A percentile compares a stretch with the other conserved stretches of the same genome.
phyloP scores from a whole-genome alignment of 306 rosid species.

The Psophocarpus tetragonolobus region DNA sequence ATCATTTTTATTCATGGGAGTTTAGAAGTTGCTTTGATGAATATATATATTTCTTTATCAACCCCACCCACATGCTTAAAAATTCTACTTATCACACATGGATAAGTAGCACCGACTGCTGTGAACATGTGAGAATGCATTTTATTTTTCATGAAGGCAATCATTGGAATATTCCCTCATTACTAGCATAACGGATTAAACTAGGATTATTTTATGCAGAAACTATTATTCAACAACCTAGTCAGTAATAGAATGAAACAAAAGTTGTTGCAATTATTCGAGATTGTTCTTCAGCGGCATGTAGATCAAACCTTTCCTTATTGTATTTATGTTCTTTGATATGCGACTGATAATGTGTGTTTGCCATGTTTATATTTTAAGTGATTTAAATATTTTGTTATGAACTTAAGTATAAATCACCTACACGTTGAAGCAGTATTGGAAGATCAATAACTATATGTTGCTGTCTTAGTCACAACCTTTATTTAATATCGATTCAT shows the following conservation, averaged over 20 bases:
- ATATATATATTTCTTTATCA: background rate
- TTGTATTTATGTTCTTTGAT: background rate
- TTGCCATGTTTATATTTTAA: background rate
- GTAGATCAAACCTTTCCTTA: background rate
- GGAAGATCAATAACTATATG: background rate
- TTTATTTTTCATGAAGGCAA: background rate
- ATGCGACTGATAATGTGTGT: background rate
- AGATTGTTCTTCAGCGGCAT: background rate
- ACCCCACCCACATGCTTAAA: background rate
- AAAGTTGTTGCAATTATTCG: background rate
- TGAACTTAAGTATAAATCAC: background rate
- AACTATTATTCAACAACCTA: conserved; percentile 3
- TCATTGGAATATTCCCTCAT: background rate
- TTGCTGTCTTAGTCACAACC: background rate
- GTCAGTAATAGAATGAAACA: background rate
- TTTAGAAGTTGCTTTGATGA: conserved; percentile 11
- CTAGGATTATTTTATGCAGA: background rate
- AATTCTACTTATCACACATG: background rate
- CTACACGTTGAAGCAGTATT: background rate
- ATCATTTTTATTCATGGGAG: background rate
- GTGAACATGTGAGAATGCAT: background rate
- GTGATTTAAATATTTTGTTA: conserved; percentile 1
- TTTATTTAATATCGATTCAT: background rate
- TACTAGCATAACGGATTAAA: background rate
- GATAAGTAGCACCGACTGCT: background rate